Base-by-base conservation (phyloP, 1,284 basidiomycete genomes). In the Trichosporon inkin region DNA sequence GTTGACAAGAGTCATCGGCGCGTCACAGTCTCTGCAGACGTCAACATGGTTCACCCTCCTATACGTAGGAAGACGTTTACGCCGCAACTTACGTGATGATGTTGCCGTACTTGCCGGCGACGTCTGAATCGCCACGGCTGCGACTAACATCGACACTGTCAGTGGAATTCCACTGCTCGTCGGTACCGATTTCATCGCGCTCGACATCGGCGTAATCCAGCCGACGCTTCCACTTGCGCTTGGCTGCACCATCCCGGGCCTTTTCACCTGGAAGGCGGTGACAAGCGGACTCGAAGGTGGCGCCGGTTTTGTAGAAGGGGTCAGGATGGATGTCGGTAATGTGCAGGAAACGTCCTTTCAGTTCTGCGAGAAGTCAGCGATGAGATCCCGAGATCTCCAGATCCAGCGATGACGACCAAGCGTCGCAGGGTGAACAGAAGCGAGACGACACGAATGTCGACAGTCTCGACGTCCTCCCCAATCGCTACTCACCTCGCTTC, bases 1-100 rank as follows among this genome's bases (percentile, higher is more conserved):
- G 73, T 93, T 89, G 51, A 89, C 86, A 8, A 96, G 83, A 5
- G 81, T 79, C 47, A 88, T 79, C 0, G 92, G 91, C 14, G 91
- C 84, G 77, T 97, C 93, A 72, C 93, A 97, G 56, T 89, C 86
- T 44, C 89, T 93, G 71, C n/a, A 36, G 11, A 44, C 17, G 16
- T n/a, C 44, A 49, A 20, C n/a, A 10, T 6, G 20, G 10, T 16
- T n/a, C 38, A 20, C 13, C 41, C 24, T 47, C 41, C 24, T 10
- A 32, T 16, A 24, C 16, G 16, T 10, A 2, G 16, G 14, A 28
- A 32, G 20, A 22, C 17, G 8, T 5, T 8, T 8, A 32, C 8
- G 34, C 10, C 22, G 32, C 24, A 32, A 44, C 35, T 24, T 37
- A 60, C 59, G 49, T 44, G 3, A 60, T 3, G 3, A 28, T 17